Evolutionary conservation across 2,329 filamentous ascomycete genomes (phyloP).

Genomic region (Elsinoe arachidis): DNA sequence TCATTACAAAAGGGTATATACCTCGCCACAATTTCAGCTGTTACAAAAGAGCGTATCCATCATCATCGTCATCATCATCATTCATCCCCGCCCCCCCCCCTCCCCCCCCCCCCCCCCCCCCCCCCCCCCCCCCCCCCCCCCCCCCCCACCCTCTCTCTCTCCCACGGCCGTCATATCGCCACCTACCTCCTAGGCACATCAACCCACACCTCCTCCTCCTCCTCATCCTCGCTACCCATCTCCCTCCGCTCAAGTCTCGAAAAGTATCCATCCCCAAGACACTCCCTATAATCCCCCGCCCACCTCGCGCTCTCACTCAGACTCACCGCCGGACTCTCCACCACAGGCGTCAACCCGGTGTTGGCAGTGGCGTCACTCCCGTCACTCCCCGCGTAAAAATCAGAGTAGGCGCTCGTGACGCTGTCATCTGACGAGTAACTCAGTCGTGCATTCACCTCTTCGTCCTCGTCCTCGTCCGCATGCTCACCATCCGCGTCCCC

Average conservation of each 20-base stretch:
- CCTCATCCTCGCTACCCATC: conserved; percentile 18
- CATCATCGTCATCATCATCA: background rate
- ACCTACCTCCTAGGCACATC: background rate
- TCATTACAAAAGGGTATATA: conserved; percentile 7
- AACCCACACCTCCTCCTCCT: conserved; percentile 3
- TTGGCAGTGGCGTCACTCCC: background rate
- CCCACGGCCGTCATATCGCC: too few species aligned
- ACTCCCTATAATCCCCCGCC: conserved; percentile 10
- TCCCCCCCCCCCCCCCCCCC: too few species aligned
- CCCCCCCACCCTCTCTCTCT: too few species aligned
- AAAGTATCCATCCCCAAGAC: conserved; percentile 6
- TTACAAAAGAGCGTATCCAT: background rate
- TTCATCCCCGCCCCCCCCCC: too few species aligned
- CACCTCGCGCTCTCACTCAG: background rate
- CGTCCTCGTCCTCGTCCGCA: conserved; percentile 15
- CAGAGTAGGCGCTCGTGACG: conserved; percentile 5
- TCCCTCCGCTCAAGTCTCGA: conserved; percentile 28
- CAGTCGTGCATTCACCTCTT: conserved; percentile 12
- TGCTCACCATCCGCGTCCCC: background rate
- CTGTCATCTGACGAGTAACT: conserved; percentile 17
- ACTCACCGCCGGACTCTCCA: background rate
- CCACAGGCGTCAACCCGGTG: conserved; percentile 2
- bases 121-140: too few species aligned
- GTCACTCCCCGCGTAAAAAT: background rate
- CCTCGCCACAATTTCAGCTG: background rate